Evolutionary conservation across 2,329 filamentous ascomycete genomes (phyloP).

Genomic region (Cladosporium sp.): DNA sequence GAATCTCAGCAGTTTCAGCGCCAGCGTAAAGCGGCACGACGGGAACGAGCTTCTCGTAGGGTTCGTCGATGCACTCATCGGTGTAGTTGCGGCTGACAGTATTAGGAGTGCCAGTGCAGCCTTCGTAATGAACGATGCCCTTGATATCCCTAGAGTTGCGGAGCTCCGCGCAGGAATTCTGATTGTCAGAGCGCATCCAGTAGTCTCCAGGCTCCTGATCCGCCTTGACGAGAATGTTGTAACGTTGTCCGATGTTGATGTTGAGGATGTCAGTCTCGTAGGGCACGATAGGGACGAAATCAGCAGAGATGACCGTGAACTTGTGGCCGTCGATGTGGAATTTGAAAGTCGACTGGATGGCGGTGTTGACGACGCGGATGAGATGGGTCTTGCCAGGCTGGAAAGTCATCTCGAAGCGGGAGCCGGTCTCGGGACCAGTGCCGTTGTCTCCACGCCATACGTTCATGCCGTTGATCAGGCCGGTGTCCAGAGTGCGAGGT

Average conservation of each 20-base stretch:
- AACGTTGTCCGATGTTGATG: conserved; percentile 35
- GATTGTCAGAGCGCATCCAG: conserved; percentile 35
- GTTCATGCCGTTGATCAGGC: conserved; percentile 44
- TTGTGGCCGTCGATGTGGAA: conserved; percentile 41
- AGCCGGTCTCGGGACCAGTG: conserved; percentile 22
- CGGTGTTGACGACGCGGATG: conserved; percentile 31
- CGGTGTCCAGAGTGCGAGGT: conserved; percentile 38
- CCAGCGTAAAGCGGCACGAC: conserved; percentile 27
- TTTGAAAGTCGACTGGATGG: conserved; percentile 39
- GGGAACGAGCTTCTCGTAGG: conserved; percentile 34
- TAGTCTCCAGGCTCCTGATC: conserved; percentile 26
- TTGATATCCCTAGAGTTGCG: conserved; percentile 23
- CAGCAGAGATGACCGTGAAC: conserved; percentile 36
- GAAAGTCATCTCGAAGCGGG: conserved; percentile 28
- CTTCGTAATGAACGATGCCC: conserved; percentile 35
- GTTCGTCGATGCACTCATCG: conserved; percentile 37
- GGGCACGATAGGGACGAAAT: conserved; percentile 35
- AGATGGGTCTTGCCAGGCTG: conserved; percentile 26
- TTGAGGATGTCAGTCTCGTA: conserved; percentile 35
- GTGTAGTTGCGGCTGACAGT: conserved; percentile 31
- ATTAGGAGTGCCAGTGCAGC: conserved; percentile 27
- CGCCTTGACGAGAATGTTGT: conserved; percentile 29
- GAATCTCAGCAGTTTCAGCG: conserved; percentile 23
- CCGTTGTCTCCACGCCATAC: conserved; percentile 26
- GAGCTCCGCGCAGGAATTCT: conserved; percentile 33